Evolutionary conservation across 2,329 filamentous ascomycete species (phyloP), one percentile per base, ranked within the genome.

Genomic region (Monosporascus sp.): DNA sequence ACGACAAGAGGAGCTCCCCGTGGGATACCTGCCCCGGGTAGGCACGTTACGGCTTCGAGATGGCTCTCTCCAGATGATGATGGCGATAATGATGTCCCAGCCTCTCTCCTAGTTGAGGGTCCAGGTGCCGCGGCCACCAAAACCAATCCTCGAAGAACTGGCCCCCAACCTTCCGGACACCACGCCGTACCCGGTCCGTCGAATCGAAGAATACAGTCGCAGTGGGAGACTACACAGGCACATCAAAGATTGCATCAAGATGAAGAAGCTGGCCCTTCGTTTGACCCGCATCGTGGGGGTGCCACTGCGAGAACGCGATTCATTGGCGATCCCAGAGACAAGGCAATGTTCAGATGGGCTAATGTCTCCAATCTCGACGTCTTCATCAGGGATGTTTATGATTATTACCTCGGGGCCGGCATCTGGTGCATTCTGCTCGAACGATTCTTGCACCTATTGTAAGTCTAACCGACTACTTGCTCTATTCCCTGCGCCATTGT

Each of bases 311-410:
- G 60, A 46, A 56, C 60, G 47, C 57, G 65, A 7, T 57, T 66
- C 20, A 40, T 55, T 17, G 62, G 57, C 26, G 66, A 67, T 50
- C 73, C 74, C 14, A 85, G 85, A 69, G 88, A 93, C 66, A 88
- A 86, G 69, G 91, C 92, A 3, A 83, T 96, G 76, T 97, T 91
- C 87, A 83, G 90, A 71, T 97, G 92, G 89, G 90, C 90, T 52
- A 96, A 96, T 65, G 90, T 94, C 53, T 84, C 89, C 38, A 94
- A 96, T 65, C 76, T 97, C 51, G 92, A 97, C 70, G 87, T 85
- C 63, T 97, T 96, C 68, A 84, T 96, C 66, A 82, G 84, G 52
- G 88, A 84, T 57, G 90, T 96, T 3, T 97, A 97, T 68, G 80
- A 88, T 59, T 97, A 96, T 71, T 96, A 89, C 65, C 77, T 87